Evolutionary conservation across 2,329 filamentous ascomycete species (phyloP), one percentile per base, ranked within the genome.

Genomic region (Fusarium napiforme): DNA sequence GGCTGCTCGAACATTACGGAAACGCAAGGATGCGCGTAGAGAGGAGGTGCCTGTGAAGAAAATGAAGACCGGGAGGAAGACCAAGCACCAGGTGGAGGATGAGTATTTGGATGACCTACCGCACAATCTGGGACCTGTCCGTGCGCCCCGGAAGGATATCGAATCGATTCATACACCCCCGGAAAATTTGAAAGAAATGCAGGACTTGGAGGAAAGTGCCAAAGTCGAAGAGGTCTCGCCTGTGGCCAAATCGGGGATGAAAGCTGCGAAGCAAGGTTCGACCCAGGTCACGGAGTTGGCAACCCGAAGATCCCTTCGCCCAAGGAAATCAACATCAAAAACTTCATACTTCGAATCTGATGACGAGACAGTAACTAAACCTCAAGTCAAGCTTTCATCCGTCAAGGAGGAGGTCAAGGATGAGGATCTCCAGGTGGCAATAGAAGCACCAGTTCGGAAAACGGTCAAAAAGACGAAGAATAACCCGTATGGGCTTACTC

Each of bases 401-500:
- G 16, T 64, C 5, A 78, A 78, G 53, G 50, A 61, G 15, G 74
- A 76, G 26, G 43, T 34, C 9, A 67, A 78, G 30, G 60, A 67
- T 14, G 65, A 67, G 21, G 46, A 70, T 8, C 26, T 16, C 30
- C 32, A 65, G 19, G 28, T 60, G 21, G 46, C n/a, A 26, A 58
- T 36, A 15, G 67, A 71, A 46, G 49, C 60, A 37, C 52, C 64
- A 32, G 59, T 72, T 37, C 70, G 65, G 30, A 78, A 74, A 43
- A 52, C 59, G n/a, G 57, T 46, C 16, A 76, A 71, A 49, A 78
- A 78, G 60, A 73, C 76, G 3, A 78, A 78, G 28, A 60, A 62
- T 16, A 78, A 78, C 32, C 76, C 76, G 9, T 78, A 78, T 50
- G 76, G 76, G 34, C 72, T 78, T 36, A 78, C 76, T 21, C 76